Conservation (phyloP, 345 rosid genomes). For the Mercurialis annua region DNA sequence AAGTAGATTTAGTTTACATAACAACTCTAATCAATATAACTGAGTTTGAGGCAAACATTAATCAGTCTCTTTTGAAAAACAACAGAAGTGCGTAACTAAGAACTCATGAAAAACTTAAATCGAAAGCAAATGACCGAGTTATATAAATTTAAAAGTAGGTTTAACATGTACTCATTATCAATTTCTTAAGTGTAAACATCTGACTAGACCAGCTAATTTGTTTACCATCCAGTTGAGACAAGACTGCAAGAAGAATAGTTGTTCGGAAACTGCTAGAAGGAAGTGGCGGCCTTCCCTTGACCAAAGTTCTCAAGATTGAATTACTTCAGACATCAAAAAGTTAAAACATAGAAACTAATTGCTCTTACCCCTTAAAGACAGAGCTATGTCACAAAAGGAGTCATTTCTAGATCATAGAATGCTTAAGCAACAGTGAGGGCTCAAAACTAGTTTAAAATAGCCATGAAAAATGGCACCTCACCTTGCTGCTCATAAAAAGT, state of each 20-base stretch:
- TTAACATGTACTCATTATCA: not conserved
- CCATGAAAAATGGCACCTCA: slow-evolving; percentile 19
- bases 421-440: not conserved
- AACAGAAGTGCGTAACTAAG: not conserved
- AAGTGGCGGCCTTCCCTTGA: not conserved
- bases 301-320: slow-evolving; percentile 7
- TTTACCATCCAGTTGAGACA: slow-evolving; percentile 3
- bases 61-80: not conserved
- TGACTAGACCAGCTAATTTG: not conserved
- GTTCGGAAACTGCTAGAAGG: slow-evolving; percentile 1
- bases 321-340: not conserved
- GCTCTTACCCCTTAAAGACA: not conserved
- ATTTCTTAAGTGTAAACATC: not conserved
- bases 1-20: not conserved
- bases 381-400: not conserved
- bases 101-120: not conserved
- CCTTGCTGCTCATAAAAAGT: slow-evolving; percentile 87
- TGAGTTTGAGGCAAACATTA: not conserved
- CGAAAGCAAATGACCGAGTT: not conserved
- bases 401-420: not conserved
- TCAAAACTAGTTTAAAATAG: not conserved
- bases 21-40: not conserved
- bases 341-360: slow-evolving; percentile 7
- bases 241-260: not conserved
- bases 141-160: not conserved